Conservation (phyloP, 2,329 filamentous ascomycete genomes). For the Davidsoniella neocaledoniae region DNA sequence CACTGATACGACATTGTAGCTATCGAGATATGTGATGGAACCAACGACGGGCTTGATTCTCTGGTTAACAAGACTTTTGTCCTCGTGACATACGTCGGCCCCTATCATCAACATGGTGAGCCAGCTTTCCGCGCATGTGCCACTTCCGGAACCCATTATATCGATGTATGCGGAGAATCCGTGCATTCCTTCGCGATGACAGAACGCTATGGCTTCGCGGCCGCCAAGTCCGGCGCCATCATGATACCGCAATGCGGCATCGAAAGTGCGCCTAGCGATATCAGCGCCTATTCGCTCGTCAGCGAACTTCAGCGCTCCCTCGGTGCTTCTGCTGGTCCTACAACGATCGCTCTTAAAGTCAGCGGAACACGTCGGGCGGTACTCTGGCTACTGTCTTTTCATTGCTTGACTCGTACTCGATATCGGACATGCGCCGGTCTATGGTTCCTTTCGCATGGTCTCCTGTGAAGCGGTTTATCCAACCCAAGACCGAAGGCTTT, state of each 20-base stretch:
- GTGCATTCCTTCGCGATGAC: constrained; percentile 44
- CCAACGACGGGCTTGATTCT: constrained; percentile 26
- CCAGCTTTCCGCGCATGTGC: constrained; percentile 44
- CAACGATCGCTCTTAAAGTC: constrained; percentile 34
- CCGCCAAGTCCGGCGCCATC: constrained; percentile 36
- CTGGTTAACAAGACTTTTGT: constrained; percentile 40
- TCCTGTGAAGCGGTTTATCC: constrained; percentile 28
- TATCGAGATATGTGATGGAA: constrained; percentile 35
- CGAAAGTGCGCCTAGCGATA: constrained; percentile 45
- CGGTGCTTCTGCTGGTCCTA: constrained; percentile 32
- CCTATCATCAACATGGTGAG: constrained; percentile 40
- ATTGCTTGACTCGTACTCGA: constrained; percentile 34
- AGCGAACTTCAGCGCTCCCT: constrained; percentile 33
- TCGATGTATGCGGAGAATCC: constrained; percentile 45
- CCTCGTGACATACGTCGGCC: constrained; percentile 42
- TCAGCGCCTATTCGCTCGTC: constrained; percentile 37
- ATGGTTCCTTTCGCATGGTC: constrained; percentile 38
- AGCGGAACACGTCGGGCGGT: constrained; percentile 40
- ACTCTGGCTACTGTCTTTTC: constrained; percentile 51
- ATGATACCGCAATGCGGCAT: constrained; percentile 45
- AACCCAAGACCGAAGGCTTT: not conserved
- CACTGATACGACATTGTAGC: constrained; percentile 17
- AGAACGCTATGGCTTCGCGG: constrained; percentile 36
- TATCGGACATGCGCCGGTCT: constrained; percentile 30
- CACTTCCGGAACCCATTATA: constrained; percentile 45